Percentiles rank a stretch among this genome's conserved stretches.
Evolutionary conservation across 208 protist species (phyloP).

Genomic region (Zelonia costaricensis): DNA sequence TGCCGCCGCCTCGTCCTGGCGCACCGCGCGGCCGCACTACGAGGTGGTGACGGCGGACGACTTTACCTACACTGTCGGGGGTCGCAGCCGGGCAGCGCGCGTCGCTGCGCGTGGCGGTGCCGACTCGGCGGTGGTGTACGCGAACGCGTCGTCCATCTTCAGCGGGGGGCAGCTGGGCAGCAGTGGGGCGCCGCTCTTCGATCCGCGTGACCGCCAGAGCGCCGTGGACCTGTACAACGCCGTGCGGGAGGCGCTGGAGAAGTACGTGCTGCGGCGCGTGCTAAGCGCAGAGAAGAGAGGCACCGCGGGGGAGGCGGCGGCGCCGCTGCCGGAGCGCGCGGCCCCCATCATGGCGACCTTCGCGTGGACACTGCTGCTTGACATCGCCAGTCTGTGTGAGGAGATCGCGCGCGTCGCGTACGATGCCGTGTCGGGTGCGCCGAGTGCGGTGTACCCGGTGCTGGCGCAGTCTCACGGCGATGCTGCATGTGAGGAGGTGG

Average conservation of each 20-base stretch:
- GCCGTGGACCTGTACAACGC: constrained; percentile 51
- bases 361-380: constrained; percentile 70
- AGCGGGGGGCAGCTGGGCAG: not conserved
- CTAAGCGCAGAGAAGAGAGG: constrained; percentile 8
- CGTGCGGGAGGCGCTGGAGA: constrained; percentile 47
- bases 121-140: constrained; percentile 19
- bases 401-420: constrained; percentile 47
- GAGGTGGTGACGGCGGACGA: constrained; percentile 52
- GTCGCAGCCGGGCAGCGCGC: no score
- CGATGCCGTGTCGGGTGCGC: constrained; percentile 7
- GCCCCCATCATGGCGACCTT: constrained; percentile 45
- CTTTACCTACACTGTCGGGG: constrained; percentile 18
- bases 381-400: constrained; percentile 61
- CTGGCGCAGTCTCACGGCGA: constrained; percentile 71
- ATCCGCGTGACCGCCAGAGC: constrained; percentile 29
- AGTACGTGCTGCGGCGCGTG: constrained; percentile 75
- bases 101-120: not conserved
- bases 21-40: constrained; percentile 21
- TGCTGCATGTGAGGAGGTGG: constrained; percentile 46
- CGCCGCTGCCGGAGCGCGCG: constrained; percentile 8
- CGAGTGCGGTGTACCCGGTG: constrained; percentile 31
- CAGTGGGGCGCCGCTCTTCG: constrained; percentile 25
- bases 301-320: not conserved
- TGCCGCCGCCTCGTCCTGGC: constrained; percentile 1
- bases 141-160: not conserved